Conservation (phyloP, 2,329 filamentous ascomycete species). For the Alternaria infectoria region DNA sequence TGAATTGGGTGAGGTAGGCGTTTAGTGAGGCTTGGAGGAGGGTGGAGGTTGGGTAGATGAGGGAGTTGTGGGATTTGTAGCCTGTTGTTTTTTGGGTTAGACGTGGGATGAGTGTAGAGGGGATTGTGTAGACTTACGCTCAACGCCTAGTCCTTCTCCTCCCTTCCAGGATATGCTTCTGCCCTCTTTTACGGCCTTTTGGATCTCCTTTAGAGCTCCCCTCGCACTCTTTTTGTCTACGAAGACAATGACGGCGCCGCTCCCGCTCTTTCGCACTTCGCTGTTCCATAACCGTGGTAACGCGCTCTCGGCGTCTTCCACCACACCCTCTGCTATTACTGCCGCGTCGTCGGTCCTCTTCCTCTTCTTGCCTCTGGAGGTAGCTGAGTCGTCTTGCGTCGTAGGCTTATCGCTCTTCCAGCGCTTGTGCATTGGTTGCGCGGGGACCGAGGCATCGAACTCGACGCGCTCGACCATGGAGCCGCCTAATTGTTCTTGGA, state of each 20-base stretch:
- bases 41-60: conserved; percentile 72
- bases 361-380: conserved; percentile 58
- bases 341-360: conserved; percentile 54
- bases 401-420: conserved; percentile 42
- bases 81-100: conserved; percentile 44
- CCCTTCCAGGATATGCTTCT: conserved; percentile 73
- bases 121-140: conserved; percentile 51
- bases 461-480: conserved; percentile 78
- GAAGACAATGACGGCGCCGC: conserved; percentile 80
- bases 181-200: conserved; percentile 63
- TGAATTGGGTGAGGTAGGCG: conserved; percentile 83
- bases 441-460: conserved; percentile 64
- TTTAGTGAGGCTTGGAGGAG: conserved; percentile 78
- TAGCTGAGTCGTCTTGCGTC: conserved; percentile 46
- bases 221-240: conserved; percentile 83
- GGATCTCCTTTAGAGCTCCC: conserved; percentile 76
- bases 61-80: conserved; percentile 69
- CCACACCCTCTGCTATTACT: conserved; percentile 46
- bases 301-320: conserved; percentile 64
- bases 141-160: conserved; percentile 54
- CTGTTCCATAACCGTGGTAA: conserved; percentile 78
- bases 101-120: conserved; percentile 12
- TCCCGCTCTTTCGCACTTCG: conserved; percentile 72
- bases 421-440: conserved; percentile 56
- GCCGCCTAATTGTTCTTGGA: conserved; percentile 74